Percentiles rank a stretch among this genome's conserved stretches.
Evolutionary conservation across 495 filamentous ascomycete species (phyloP).

Genomic region (Xylaria scruposa): DNA sequence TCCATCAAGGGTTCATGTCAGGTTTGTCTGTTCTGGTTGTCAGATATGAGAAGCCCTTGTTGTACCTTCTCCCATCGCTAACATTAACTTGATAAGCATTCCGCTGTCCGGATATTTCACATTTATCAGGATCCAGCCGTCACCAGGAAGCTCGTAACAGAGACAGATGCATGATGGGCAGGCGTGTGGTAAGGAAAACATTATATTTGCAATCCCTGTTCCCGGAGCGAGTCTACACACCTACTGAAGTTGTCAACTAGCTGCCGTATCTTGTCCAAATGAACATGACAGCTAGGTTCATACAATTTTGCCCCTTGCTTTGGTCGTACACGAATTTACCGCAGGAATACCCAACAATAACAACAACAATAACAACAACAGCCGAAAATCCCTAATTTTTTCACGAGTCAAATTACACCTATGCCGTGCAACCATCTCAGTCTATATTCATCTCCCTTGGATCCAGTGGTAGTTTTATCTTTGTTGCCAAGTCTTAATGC

Average conservation of each 20-base stretch:
- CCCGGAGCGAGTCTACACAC: constrained; percentile 24
- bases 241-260: constrained; percentile 16
- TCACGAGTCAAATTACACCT: constrained; percentile 49
- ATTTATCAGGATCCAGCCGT: background rate
- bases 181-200: constrained; percentile 10
- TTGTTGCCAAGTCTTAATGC: constrained; percentile 42
- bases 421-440: constrained; percentile 43
- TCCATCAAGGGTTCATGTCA: background rate
- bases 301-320: constrained; percentile 33
- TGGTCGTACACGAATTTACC: constrained; percentile 40
- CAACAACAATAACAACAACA: constrained; percentile 17
- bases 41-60: too few species aligned
- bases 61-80: background rate
- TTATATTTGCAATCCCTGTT: constrained; percentile 28
- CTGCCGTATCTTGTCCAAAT: constrained; percentile 18
- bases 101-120: background rate
- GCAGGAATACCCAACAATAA: constrained; percentile 33
- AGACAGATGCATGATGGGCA: background rate
- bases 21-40: background rate
- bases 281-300: constrained; percentile 26
- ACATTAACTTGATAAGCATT: background rate
- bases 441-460: constrained; percentile 49
- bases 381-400: constrained; percentile 40
- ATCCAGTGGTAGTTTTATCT: constrained; percentile 44
- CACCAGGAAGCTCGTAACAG: background rate